Conservation (phyloP, 2,329 filamentous ascomycete species). For the Xylaria sp. region DNA sequence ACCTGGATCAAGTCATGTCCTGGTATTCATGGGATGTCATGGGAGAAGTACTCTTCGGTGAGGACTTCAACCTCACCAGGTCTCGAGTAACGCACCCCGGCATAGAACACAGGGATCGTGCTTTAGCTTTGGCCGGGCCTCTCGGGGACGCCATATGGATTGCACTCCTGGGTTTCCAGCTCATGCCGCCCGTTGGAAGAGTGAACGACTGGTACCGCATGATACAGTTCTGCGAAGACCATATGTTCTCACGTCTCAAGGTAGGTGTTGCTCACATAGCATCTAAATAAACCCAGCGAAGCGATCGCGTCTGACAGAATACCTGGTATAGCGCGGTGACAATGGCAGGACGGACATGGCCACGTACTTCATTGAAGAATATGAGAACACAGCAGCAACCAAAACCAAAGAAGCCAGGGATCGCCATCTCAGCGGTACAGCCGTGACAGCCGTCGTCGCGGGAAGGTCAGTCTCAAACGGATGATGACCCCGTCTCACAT, state of each 20-base stretch:
- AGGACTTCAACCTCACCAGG: constrained; percentile 36
- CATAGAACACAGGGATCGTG: constrained; percentile 36
- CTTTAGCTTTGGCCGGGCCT: constrained; percentile 37
- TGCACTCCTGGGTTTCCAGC: constrained; percentile 36
- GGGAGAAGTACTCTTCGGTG: constrained; percentile 39
- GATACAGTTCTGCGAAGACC: constrained; percentile 39
- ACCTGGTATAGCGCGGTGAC: constrained; percentile 30
- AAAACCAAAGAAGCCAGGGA: constrained; percentile 32
- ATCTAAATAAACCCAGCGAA: neutral
- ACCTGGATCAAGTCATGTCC: constrained; percentile 39
- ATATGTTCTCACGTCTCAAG: constrained; percentile 32
- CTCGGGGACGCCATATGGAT: constrained; percentile 39
- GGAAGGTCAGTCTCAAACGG: constrained; percentile 39
- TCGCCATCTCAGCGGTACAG: constrained; percentile 36
- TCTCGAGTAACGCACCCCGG: constrained; percentile 30
- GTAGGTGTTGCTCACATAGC: constrained; percentile 22
- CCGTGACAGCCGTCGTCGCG: constrained; percentile 41
- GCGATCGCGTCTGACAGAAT: constrained; percentile 3
- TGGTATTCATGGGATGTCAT: constrained; percentile 41
- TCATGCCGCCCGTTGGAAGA: constrained; percentile 31
- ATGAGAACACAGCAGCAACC: constrained; percentile 27
- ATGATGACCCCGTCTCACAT: neutral
- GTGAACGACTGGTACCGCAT: constrained; percentile 39
- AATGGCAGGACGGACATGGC: constrained; percentile 37
- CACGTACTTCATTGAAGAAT: constrained; percentile 39